Base-by-base conservation (phyloP, 1,139 yeast species). In the Eremothecium cymbalariae region DNA sequence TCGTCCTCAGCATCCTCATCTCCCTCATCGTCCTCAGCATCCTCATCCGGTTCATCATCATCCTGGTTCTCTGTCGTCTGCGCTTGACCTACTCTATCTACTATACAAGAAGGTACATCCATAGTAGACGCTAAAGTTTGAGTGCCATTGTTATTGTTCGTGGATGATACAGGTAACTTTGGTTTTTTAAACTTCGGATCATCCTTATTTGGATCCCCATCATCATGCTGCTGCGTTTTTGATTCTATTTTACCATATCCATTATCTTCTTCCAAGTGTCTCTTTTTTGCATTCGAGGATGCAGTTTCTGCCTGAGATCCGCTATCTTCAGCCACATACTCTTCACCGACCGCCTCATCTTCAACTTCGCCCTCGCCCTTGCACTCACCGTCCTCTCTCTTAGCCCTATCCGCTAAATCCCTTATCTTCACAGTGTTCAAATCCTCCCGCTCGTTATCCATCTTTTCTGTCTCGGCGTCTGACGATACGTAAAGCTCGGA, bases 381-480 rank as follows among this genome's bases (percentile, higher is more conserved):
- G 7, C 9, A 8, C 11, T 16, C 12, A 4, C 5, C 20, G 12
- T 13, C n/a, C 8, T 19, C 14, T n/a, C 12, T 4, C n/a, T 15
- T 15, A 9, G 20, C 29, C 25, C 23, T 22, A 6, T 27, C 35
- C 16, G 34, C 25, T 12, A 35, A 22, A 3, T 22, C 27, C 4
- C 21, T 17, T n/a, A 27, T 11, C n/a, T 17, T 27, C 30, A 18
- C 8, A n/a, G 27, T 36, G 33, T 35, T 36, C 13, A 37, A 19
- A n/a, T 38, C 33, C 25, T 35, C 34, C 25, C 30, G 32, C 18
- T 35, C 33, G 14, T 32, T 29, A 8, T 40, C 56, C 55, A 55
- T 47, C 37, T 51, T 55, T 34, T 55, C 60, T 2, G 60, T 55
- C 29, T 53, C 60, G 28, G 60, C 59, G 43, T 53, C 57, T 32